Conservation (phyloP, 257 asterid species). For the Fraxinus pennsylvanica region DNA sequence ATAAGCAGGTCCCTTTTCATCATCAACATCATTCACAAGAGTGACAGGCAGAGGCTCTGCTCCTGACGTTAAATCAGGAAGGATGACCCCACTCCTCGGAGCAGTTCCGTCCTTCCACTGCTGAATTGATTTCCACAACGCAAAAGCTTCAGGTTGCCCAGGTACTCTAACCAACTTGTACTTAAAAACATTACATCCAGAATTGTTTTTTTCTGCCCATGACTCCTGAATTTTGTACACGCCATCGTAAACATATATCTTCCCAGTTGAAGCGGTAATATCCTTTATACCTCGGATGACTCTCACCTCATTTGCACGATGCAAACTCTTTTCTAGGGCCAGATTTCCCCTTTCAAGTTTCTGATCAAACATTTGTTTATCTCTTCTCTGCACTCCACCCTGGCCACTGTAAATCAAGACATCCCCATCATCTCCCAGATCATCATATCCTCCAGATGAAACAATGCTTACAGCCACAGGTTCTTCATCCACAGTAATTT, state of each 20-base stretch:
- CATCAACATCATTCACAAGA: slow-evolving; percentile 84
- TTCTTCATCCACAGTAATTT: slow-evolving; percentile 62
- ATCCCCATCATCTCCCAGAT: slow-evolving; percentile 69
- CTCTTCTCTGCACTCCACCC: slow-evolving; percentile 81
- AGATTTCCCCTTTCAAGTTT: slow-evolving; percentile 84
- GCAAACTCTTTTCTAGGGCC: slow-evolving; percentile 58
- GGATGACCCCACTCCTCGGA: slow-evolving; percentile 60
- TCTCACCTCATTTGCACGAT: slow-evolving; percentile 57
- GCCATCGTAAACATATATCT: slow-evolving; percentile 89
- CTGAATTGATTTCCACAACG: slow-evolving; percentile 81
- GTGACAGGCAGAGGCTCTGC: slow-evolving; percentile 74
- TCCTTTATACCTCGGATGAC: slow-evolving; percentile 57
- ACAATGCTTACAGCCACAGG: slow-evolving; percentile 94
- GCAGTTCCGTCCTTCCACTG: slow-evolving; percentile 83
- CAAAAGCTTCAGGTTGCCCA: slow-evolving; percentile 81
- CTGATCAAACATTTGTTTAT: slow-evolving; percentile 79
- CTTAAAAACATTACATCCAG: slow-evolving; percentile 75
- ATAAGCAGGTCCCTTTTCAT: slow-evolving; percentile 85
- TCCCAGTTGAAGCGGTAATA: slow-evolving; percentile 36
- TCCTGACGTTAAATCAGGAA: slow-evolving; percentile 83
- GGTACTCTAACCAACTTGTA: slow-evolving; percentile 77
- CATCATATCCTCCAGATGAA: slow-evolving; percentile 89
- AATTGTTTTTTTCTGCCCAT: slow-evolving; percentile 72
- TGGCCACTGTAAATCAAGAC: slow-evolving; percentile 79
- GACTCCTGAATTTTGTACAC: slow-evolving; percentile 74